Evolutionary conservation across 495 filamentous ascomycete genomes (phyloP).

Genomic region (Cudoniella acicularis): DNA sequence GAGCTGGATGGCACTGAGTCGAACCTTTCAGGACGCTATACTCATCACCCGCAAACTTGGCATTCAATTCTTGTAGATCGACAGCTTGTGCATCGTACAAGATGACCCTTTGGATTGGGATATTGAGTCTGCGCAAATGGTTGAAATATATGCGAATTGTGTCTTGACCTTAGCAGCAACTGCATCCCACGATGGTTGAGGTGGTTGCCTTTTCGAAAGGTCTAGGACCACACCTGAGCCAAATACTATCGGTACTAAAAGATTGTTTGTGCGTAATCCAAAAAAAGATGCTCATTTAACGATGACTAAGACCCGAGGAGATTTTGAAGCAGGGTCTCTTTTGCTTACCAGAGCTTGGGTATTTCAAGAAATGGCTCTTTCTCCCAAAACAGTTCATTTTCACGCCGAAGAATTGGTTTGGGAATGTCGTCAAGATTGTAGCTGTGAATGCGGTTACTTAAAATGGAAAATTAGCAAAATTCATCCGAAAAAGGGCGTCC

Average conservation of each 20-base stretch:
- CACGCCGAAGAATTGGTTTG: background rate
- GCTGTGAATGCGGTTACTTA: background rate
- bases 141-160: background rate
- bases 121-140: background rate
- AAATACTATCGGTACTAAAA: too few relatives aligned
- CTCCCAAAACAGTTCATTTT: background rate
- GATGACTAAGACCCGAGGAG: background rate
- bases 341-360: background rate
- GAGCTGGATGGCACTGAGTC: background rate
- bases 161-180: background rate
- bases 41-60: background rate
- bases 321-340: background rate
- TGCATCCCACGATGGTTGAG: background rate
- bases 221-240: too few relatives aligned
- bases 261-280: too few relatives aligned
- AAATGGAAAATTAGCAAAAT: too few relatives aligned
- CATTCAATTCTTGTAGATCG: slow-evolving; percentile 4
- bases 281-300: too few relatives aligned
- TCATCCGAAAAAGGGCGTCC: too few relatives aligned
- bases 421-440: background rate
- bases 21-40: background rate
- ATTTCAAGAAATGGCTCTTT: background rate
- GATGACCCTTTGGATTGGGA: background rate
- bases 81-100: slow-evolving; percentile 2
- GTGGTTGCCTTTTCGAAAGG: background rate